phyloP scores from a whole-genome alignment of 306 rosid species.

The Quercus bicolor region DNA sequence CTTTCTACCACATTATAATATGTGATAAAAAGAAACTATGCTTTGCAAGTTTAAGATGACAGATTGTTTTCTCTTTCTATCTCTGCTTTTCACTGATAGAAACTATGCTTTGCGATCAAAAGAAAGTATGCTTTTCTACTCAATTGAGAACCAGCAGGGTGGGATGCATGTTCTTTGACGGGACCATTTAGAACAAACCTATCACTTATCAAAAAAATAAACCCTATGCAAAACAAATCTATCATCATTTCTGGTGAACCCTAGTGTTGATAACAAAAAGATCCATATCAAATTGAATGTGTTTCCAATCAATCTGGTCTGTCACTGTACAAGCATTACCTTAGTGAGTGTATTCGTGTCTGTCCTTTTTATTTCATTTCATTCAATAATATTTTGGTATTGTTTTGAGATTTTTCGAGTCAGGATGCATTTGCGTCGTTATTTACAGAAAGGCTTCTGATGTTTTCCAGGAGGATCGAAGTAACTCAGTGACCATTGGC shows the following conservation, averaged over 20 bases:
- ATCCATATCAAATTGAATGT: neutral
- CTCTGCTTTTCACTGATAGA: neutral
- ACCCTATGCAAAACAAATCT: neutral
- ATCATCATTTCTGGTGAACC: neutral
- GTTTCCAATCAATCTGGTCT: neutral
- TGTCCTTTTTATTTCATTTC: neutral
- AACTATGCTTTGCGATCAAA: too few species aligned
- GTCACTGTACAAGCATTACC: neutral
- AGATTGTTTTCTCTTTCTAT: neutral
- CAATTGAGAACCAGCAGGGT: neutral
- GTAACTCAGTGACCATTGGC: constrained; percentile 81
- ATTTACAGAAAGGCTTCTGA: constrained; percentile 20
- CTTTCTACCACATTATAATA: neutral
- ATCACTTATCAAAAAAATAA: neutral
- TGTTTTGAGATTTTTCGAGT: neutral
- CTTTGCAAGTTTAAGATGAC: neutral
- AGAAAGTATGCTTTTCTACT: too few species aligned
- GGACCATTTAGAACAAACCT: neutral
- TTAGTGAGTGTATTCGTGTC: neutral
- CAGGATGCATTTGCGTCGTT: neutral
- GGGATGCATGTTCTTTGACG: neutral
- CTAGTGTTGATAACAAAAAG: neutral
- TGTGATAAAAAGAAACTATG: neutral
- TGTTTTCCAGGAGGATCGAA: constrained; percentile 79
- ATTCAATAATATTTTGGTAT: neutral